Conservation (phyloP, 305 asterid genomes). For the Fraxinus paxiana region DNA sequence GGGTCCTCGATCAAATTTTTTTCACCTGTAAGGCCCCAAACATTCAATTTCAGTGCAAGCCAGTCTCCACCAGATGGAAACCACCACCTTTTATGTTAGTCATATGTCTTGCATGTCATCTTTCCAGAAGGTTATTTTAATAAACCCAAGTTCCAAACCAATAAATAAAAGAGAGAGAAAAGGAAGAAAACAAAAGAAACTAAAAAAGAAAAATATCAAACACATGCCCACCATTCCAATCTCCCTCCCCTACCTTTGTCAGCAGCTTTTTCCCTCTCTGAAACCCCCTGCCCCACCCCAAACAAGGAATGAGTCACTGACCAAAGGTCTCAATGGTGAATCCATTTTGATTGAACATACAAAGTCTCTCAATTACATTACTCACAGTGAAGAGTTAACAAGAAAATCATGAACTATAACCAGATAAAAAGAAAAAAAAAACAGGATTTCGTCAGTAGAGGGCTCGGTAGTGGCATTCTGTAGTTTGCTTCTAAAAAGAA, state of each 20-base stretch:
- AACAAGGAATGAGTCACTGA: neutral
- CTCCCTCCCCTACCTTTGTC: neutral
- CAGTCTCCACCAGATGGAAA: neutral
- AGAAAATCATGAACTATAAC: neutral
- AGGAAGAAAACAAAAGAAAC: neutral
- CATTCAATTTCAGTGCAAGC: neutral
- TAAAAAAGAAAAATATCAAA: neutral
- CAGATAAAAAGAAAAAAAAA: neutral
- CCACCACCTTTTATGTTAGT: neutral
- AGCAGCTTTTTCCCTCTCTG: neutral
- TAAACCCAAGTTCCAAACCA: neutral
- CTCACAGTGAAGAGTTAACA: neutral
- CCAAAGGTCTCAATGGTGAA: neutral
- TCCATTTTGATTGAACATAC: neutral
- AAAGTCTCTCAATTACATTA: neutral
- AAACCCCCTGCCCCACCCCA: neutral
- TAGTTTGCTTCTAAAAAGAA: neutral
- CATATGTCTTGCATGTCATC: neutral
- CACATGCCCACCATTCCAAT: neutral
- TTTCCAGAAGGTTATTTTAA: neutral
- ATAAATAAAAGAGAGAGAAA: neutral
- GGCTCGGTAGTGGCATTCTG: neutral
- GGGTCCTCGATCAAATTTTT: neutral
- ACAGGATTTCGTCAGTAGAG: neutral
- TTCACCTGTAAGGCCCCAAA: neutral